Conservation (phyloP, 306 rosid species). For the Abrus precatorius region DNA sequence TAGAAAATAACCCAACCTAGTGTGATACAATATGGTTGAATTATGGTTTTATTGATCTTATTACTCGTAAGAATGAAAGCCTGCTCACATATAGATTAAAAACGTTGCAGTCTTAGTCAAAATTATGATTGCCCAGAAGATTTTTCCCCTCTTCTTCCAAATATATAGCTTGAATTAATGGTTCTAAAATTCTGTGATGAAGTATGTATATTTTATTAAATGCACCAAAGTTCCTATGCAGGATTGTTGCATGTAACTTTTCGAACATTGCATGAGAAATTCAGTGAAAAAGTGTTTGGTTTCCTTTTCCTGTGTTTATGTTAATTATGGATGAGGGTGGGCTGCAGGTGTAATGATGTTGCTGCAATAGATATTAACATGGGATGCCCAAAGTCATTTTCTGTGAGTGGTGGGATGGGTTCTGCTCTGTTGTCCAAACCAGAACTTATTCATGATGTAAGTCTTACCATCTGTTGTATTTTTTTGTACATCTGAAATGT, state of each 20-base stretch:
- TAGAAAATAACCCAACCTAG: not conserved
- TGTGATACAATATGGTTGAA: not conserved
- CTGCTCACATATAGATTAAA: conserved; percentile 26
- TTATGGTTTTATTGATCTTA: conserved; percentile 20
- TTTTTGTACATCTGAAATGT: conserved; percentile 30
- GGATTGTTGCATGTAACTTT: conserved; percentile 14
- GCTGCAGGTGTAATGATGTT: conserved; percentile 78
- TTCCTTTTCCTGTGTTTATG: conserved; percentile 14
- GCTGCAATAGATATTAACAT: conserved; percentile 92
- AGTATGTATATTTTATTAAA: conserved; percentile 16
- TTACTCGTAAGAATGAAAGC: not conserved
- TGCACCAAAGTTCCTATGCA: not conserved
- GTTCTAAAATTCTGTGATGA: conserved; percentile 3
- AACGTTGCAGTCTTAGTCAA: conserved; percentile 23
- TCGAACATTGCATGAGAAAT: conserved; percentile 13
- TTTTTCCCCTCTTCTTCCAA: conserved; percentile 25
- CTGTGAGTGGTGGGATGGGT: conserved; percentile 96
- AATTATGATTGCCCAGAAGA: not conserved
- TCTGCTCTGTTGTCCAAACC: conserved; percentile 83
- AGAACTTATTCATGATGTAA: conserved; percentile 88
- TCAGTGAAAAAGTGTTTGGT: not conserved
- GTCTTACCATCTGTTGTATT: conserved; percentile 31
- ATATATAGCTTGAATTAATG: not conserved
- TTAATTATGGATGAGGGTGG: conserved; percentile 27
- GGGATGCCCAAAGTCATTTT: conserved; percentile 96